These are phyloP conservation scores for Aspergillus campestris DNA, from an alignment of 495 filamentous ascomycete species.

Conservation along the genomic window DNA sequence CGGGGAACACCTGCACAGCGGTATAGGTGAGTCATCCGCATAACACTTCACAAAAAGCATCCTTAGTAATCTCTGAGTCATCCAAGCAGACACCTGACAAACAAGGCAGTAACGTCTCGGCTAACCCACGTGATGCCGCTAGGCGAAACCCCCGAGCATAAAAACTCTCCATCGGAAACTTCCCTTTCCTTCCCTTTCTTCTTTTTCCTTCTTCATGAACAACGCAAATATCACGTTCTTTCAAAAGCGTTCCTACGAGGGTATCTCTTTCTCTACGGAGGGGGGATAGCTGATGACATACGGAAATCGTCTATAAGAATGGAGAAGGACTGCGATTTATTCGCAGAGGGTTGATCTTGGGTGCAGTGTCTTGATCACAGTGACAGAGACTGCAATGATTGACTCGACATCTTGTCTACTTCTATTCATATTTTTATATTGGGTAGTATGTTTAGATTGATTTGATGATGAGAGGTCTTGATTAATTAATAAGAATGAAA, in stretches of 20 bases:
- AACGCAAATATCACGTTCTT: slow-evolving; percentile 61
- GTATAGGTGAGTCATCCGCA: too few relatives aligned
- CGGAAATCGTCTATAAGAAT: slow-evolving; percentile 58
- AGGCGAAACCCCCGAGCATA: slow-evolving; percentile 5
- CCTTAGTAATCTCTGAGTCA: too few relatives aligned
- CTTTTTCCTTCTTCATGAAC: slow-evolving; percentile 50
- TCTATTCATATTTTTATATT: slow-evolving; percentile 9
- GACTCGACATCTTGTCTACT: slow-evolving; percentile 44
- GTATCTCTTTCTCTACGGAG: slow-evolving; percentile 12
- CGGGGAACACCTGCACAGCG: too few relatives aligned
- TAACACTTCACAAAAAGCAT: too few relatives aligned
- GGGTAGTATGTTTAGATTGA: too few relatives aligned
- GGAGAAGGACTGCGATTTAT: slow-evolving; percentile 40
- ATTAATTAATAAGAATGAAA: not conserved
- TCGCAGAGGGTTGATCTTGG: slow-evolving; percentile 53
- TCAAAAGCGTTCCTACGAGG: slow-evolving; percentile 56
- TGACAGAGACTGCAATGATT: slow-evolving; percentile 64
- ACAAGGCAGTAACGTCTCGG: too few relatives aligned
- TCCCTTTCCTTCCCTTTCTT: slow-evolving; percentile 17
- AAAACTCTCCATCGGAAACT: slow-evolving; percentile 6
- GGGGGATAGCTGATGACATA: slow-evolving; percentile 45
- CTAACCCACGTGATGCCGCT: not conserved
- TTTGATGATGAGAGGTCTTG: not conserved
- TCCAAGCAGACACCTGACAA: too few relatives aligned
- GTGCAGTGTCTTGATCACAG: slow-evolving; percentile 49